Evolutionary conservation across 2,329 filamentous ascomycete genomes (phyloP).

Genomic region (Aureobasidium zeae): DNA sequence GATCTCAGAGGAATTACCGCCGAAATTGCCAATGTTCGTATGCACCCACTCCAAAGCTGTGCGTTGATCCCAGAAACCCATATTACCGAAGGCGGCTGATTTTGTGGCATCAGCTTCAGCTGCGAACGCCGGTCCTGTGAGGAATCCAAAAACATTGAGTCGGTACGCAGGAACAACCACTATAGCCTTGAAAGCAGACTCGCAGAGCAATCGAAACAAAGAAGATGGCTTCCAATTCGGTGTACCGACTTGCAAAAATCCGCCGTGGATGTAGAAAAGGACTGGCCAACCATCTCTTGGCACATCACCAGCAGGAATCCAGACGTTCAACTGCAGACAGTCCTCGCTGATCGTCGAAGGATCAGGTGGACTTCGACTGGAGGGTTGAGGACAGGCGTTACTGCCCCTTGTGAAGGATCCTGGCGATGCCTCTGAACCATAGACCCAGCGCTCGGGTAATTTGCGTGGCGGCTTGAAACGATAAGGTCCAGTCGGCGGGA

Average conservation of each 20-base stretch:
- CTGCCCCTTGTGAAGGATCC: conserved; percentile 35
- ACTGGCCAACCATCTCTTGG: conserved; percentile 47
- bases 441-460: conserved; percentile 41
- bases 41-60: conserved; percentile 48
- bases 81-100: conserved; percentile 36
- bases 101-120: conserved; percentile 25
- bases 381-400: conserved; percentile 44
- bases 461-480: conserved; percentile 40
- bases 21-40: conserved; percentile 42
- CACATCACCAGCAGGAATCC: conserved; percentile 40
- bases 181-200: conserved; percentile 42
- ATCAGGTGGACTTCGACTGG: conserved; percentile 14
- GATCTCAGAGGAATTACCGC: conserved; percentile 42
- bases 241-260: conserved; percentile 48
- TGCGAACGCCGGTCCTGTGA: conserved; percentile 43
- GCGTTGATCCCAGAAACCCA: conserved; percentile 50
- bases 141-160: conserved; percentile 48
- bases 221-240: conserved; percentile 38
- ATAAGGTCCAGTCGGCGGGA: conserved; percentile 37
- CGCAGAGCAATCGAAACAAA: conserved; percentile 38
- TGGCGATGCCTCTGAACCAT: conserved; percentile 42
- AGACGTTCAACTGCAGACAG: conserved; percentile 48
- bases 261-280: conserved; percentile 48
- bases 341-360: conserved; percentile 38
- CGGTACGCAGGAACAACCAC: conserved; percentile 49